A percentile compares a stretch with the other conserved stretches of the same genome.
Evolutionary conservation across 495 filamentous ascomycete species (phyloP).

Genomic region (Penicillium paxilli): DNA sequence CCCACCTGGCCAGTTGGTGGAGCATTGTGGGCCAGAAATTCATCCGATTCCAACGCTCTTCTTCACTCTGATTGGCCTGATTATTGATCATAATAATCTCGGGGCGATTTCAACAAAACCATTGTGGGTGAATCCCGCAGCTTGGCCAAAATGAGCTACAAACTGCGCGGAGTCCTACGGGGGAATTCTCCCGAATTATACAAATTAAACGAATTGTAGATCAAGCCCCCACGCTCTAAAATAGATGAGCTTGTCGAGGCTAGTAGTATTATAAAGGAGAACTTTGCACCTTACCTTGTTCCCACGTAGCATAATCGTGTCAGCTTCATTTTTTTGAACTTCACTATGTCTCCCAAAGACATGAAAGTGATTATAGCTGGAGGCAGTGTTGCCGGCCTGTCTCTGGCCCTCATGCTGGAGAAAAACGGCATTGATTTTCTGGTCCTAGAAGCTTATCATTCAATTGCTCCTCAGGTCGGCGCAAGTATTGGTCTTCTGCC

Average conservation of each 20-base stretch:
- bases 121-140: neutral
- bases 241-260: too few species aligned
- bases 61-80: constrained; percentile 2
- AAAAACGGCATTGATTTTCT: constrained; percentile 49
- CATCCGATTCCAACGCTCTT: neutral
- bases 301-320: neutral
- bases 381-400: constrained; percentile 50
- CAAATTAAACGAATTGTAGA: too few species aligned
- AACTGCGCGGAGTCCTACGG: neutral
- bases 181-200: too few species aligned
- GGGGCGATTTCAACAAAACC: neutral
- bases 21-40: neutral
- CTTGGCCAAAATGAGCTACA: neutral
- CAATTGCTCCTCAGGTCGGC: constrained; percentile 41
- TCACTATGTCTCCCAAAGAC: neutral
- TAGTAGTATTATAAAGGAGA: too few species aligned
- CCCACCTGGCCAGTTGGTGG: too few species aligned
- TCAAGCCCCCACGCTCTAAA: too few species aligned
- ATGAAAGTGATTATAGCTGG: constrained; percentile 55
- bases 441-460: constrained; percentile 43
- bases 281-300: too few species aligned
- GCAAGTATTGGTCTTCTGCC: constrained; percentile 37
- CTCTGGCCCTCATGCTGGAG: constrained; percentile 46
- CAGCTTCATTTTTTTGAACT: neutral
- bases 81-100: constrained; percentile 3